Evolutionary conservation across 345 rosid species (phyloP), one percentile per base, ranked within the genome.

Genomic region (Dovyalis caffra): DNA sequence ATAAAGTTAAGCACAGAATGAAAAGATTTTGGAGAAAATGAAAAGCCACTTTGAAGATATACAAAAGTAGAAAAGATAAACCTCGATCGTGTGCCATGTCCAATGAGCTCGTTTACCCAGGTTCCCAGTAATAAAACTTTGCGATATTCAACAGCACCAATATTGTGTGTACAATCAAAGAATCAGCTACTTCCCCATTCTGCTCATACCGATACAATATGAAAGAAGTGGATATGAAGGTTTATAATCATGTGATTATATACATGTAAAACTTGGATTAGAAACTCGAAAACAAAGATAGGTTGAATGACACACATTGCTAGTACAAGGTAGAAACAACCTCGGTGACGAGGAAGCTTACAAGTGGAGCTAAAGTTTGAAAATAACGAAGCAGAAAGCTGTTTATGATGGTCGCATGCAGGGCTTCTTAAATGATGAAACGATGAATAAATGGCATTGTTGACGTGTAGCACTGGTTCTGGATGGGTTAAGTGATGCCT

Each of bases 41-140:
- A 66, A 6, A 37, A 14, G 33, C 49, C 70, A 64, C 40, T 53
- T 29, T 35, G 64, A 81, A 28, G 20, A 81, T 34, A 72, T 43
- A 74, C 63, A 15, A 12, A 40, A 40, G 45, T 40, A 40, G 45
- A 40, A 40, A 2, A 40, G 45, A 40, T 40, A 76, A 74, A 95
- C 99, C 99, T 91, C 97, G 88, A 84, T 95, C 98, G 67, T 91
- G 98, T 18, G 99, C 99, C 51, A 95, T 93, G 74, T 95, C 99
- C 99, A 95, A 91, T 64, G 97, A 88, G 86, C 78, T 93, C 98
- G 93, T 91, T 75, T 93, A 93, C 72, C 99, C 99, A 78, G 94
- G 92, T 88, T 95, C 99, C 99, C 99, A 95, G 93, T 94, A 90
- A 81, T 90, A 95, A 80, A 95, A 93, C 73, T 91, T 95, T 68